These are phyloP conservation scores for Boletus rubescentipes DNA, from an alignment of 768 basidiomycete species.

Conservation along the genomic window DNA sequence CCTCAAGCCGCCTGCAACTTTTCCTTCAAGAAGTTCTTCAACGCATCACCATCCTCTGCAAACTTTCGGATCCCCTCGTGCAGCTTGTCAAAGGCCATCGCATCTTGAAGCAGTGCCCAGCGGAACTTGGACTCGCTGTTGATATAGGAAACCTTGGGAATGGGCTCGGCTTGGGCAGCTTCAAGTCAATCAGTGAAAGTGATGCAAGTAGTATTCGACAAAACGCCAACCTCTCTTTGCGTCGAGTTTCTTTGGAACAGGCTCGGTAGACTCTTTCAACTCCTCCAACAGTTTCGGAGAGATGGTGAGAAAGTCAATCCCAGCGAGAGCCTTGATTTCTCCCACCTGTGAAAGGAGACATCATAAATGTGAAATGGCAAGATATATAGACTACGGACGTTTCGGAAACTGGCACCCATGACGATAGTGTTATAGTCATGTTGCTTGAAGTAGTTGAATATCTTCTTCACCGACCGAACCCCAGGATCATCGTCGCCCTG, in stretches of 20 bases:
- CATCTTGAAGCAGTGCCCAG: constrained; percentile 84
- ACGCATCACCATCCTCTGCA: constrained; percentile 83
- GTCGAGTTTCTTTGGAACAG: constrained; percentile 83
- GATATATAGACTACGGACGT: constrained; percentile 49
- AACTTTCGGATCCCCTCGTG: constrained; percentile 98
- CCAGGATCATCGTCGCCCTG: constrained; percentile 91
- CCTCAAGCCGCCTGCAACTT: constrained; percentile 40
- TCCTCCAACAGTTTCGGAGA: constrained; percentile 85
- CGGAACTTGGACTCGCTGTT: constrained; percentile 93
- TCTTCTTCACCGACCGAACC: constrained; percentile 90
- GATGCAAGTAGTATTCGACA: neutral
- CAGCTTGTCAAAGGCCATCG: constrained; percentile 95
- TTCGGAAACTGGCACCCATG: constrained; percentile 99
- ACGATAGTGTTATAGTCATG: constrained; percentile 96
- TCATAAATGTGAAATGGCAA: neutral
- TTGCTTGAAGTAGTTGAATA: constrained; percentile 99
- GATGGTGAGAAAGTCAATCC: constrained; percentile 96
- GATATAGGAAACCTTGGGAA: constrained; percentile 77
- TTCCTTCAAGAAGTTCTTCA: constrained; percentile 77
- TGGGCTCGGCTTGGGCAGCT: constrained; percentile 62
- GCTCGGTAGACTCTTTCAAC: constrained; percentile 69
- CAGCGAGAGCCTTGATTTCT: constrained; percentile 92
- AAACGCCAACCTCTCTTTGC: constrained; percentile 49
- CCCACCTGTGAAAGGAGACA: constrained; percentile 48
- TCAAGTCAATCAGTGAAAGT: neutral